These are phyloP conservation scores for Penicillium sp. DNA, from an alignment of 2,329 filamentous ascomycete species.

Conservation along the genomic window DNA sequence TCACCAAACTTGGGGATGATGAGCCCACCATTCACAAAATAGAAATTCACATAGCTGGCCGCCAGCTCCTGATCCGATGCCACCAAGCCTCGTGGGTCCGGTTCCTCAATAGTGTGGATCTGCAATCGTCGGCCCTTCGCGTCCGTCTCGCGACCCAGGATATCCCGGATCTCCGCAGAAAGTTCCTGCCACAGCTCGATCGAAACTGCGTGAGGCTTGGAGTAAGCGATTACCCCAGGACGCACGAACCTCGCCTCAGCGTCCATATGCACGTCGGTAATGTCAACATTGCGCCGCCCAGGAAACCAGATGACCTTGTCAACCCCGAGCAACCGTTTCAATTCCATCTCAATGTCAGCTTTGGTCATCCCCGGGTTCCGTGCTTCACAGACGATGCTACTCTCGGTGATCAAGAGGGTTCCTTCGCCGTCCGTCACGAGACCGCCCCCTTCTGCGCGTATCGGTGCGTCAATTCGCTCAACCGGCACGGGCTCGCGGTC, in stretches of 20 bases:
- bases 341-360: constrained; percentile 24
- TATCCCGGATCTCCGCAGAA: constrained; percentile 20
- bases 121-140: constrained; percentile 26
- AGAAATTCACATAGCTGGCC: constrained; percentile 32
- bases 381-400: constrained; percentile 29
- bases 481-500: constrained; percentile 14
- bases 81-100: constrained; percentile 14
- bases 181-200: constrained; percentile 19
- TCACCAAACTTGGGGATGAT: constrained; percentile 33
- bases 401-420: constrained; percentile 32
- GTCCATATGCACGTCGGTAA: constrained; percentile 34
- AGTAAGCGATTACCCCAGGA: constrained; percentile 28
- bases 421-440: constrained; percentile 34
- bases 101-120: constrained; percentile 28
- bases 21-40: constrained; percentile 32
- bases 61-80: constrained; percentile 15
- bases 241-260: constrained; percentile 29
- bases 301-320: constrained; percentile 33
- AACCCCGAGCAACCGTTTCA: constrained; percentile 26
- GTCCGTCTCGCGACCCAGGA: constrained; percentile 20
- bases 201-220: constrained; percentile 16
- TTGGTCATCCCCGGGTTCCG: constrained; percentile 28
- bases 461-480: constrained; percentile 15
- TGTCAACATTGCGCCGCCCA: constrained; percentile 26
- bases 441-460: constrained; percentile 29